A percentile compares a stretch with the other conserved stretches of the same genome.
Conservation (phyloP, 352 stramenopile species). For the Phytopythium oedochilum region DNA sequence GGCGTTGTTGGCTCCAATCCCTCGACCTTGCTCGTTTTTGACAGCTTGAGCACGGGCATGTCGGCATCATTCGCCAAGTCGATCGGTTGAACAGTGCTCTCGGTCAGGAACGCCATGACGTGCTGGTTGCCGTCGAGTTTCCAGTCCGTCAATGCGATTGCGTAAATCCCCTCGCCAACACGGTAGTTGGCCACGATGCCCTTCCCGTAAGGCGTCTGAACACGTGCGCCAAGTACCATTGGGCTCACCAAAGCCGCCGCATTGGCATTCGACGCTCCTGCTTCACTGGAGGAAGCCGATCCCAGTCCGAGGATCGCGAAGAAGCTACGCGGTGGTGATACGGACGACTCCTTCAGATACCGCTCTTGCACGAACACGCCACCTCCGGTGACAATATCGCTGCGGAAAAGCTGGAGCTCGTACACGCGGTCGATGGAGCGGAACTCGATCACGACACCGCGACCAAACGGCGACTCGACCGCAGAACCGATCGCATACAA, state of each 20-base stretch:
- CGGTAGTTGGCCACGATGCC: conserved; percentile 49
- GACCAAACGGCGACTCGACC: conserved; percentile 76
- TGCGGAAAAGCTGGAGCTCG: conserved; percentile 54
- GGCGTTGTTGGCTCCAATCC: background rate
- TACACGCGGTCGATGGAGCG: conserved; percentile 61
- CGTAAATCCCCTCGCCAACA: conserved; percentile 34
- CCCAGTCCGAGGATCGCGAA: conserved; percentile 58
- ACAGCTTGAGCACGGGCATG: conserved; percentile 27
- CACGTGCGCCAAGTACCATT: conserved; percentile 27
- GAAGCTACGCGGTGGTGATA: conserved; percentile 62
- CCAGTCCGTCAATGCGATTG: conserved; percentile 51
- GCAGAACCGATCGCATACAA: conserved; percentile 44
- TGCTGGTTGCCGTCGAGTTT: conserved; percentile 23
- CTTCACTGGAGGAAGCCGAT: conserved; percentile 12
- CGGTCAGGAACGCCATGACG: conserved; percentile 53
- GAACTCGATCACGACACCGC: conserved; percentile 62
- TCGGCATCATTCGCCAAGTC: conserved; percentile 28
- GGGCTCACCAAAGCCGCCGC: conserved; percentile 1
- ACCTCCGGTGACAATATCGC: conserved; percentile 22
- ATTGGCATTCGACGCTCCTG: background rate
- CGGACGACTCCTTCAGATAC: conserved; percentile 33
- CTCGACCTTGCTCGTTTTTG: conserved; percentile 9
- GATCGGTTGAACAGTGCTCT: conserved; percentile 29
- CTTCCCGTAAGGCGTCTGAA: conserved; percentile 58
- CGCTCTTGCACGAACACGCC: conserved; percentile 57